These are phyloP conservation scores for Balamuthia mandrillaris DNA, from an alignment of 208 protist genomes.

Conservation along the genomic window DNA sequence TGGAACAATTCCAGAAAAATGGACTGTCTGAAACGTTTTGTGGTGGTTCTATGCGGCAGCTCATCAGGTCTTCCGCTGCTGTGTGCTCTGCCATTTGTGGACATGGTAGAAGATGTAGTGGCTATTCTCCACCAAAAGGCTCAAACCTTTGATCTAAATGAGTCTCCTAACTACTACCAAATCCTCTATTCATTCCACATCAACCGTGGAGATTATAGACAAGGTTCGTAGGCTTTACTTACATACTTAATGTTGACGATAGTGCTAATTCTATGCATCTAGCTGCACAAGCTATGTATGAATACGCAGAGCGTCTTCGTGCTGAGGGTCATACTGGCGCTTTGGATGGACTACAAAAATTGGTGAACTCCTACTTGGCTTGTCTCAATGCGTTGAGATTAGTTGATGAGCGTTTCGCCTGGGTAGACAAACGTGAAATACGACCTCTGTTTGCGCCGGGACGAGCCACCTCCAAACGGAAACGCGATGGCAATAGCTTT, in stretches of 20 bases:
- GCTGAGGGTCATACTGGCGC: neutral
- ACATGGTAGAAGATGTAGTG: neutral
- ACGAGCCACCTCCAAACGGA: no score
- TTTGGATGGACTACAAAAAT: neutral
- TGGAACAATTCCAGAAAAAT: neutral
- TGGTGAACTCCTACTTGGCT: slow-evolving; percentile 16
- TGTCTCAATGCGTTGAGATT: slow-evolving; percentile 34
- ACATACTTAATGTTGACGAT: neutral
- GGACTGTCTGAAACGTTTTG: neutral
- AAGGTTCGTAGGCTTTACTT: neutral
- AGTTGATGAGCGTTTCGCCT: slow-evolving; percentile 2
- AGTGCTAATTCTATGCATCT: neutral
- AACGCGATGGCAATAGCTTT: no score
- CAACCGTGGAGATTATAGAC: slow-evolving; percentile 27
- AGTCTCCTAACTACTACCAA: slow-evolving; percentile 23
- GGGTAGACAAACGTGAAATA: no score
- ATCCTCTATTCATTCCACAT: slow-evolving; percentile 38
- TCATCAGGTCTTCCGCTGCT: slow-evolving; percentile 1
- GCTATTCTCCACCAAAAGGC: neutral
- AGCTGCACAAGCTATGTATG: slow-evolving; percentile 33
- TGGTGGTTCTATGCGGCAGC: slow-evolving; percentile 19
- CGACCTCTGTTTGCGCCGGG: no score
- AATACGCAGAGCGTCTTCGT: slow-evolving; percentile 12
- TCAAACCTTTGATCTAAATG: neutral
- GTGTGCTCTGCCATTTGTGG: slow-evolving; percentile 32